Evolutionary conservation across 163 green algal genomes (phyloP).

Genomic region (Chlamydomonas reinhardtii): DNA sequence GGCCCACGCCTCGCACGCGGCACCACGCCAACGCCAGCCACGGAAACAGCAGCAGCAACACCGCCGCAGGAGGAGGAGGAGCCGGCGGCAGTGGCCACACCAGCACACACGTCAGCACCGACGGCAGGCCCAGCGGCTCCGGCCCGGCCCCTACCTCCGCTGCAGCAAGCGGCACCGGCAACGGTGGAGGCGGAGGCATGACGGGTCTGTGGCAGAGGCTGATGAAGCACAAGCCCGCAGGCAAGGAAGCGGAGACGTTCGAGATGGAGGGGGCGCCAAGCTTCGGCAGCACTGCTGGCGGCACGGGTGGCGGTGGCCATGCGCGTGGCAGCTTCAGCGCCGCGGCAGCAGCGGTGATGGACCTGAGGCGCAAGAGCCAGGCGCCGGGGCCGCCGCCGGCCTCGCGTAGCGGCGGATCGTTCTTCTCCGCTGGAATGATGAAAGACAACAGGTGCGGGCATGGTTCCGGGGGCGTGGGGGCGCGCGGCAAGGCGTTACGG

Average conservation of each 20-base stretch:
- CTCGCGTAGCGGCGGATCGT: neutral
- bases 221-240: neutral
- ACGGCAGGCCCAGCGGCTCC: neutral
- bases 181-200: neutral
- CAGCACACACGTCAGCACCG: too few species aligned
- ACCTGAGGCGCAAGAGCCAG: neutral
- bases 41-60: too few species aligned
- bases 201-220: constrained; percentile 17
- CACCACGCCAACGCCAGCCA: too few species aligned
- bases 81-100: too few species aligned
- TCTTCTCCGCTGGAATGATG: neutral
- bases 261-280: neutral
- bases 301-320: neutral
- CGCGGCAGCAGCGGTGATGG: neutral
- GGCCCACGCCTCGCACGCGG: too few species aligned
- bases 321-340: neutral
- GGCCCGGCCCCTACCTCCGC: neutral
- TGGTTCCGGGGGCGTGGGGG: too few species aligned
- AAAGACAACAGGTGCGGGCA: neutral
- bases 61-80: too few species aligned
- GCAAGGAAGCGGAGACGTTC: neutral
- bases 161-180: neutral
- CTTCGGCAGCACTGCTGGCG: neutral
- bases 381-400: neutral
- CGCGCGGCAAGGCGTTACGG: too few species aligned